phyloP scores from a whole-genome alignment of 306 rosid species.

The Biancaea sappan region DNA sequence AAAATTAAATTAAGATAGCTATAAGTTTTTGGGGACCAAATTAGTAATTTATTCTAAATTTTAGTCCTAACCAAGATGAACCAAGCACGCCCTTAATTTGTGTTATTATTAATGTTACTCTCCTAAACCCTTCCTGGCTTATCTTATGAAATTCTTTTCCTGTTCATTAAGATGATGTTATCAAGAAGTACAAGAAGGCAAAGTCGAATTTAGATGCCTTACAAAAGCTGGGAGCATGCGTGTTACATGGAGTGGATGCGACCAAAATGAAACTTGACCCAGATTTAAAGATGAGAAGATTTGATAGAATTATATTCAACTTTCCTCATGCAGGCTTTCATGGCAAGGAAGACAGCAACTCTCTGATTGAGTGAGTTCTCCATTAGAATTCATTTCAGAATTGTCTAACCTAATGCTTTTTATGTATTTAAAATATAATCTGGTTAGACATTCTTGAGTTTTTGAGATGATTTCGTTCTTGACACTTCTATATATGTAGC shows the following conservation, averaged over 20 bases:
- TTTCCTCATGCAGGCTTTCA: conserved; percentile 72
- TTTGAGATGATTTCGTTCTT: no score
- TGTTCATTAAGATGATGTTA: conserved; percentile 42
- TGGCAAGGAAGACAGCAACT: conserved; percentile 30
- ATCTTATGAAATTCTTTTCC: conserved; percentile 9
- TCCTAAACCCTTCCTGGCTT: not conserved
- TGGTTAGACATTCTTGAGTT: not conserved
- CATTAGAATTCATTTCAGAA: not conserved
- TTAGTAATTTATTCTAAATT: no score
- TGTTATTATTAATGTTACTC: not conserved
- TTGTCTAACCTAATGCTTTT: not conserved
- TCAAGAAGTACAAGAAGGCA: conserved; percentile 54
- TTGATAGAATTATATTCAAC: conserved; percentile 62
- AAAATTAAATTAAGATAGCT: no score
- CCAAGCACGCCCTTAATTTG: no score
- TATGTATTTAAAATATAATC: not conserved
- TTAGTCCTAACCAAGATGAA: no score
- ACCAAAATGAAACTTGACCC: conserved; percentile 51
- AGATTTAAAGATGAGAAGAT: conserved; percentile 41
- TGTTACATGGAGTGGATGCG: conserved; percentile 59
- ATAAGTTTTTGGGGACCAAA: no score
- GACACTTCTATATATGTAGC: no score
- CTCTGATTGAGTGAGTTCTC: conserved; percentile 50
- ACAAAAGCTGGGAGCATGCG: conserved; percentile 46
- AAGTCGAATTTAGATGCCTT: conserved; percentile 49